Base-by-base conservation (phyloP, 1,284 basidiomycete species). In the Stygiomarasmius scandens region DNA sequence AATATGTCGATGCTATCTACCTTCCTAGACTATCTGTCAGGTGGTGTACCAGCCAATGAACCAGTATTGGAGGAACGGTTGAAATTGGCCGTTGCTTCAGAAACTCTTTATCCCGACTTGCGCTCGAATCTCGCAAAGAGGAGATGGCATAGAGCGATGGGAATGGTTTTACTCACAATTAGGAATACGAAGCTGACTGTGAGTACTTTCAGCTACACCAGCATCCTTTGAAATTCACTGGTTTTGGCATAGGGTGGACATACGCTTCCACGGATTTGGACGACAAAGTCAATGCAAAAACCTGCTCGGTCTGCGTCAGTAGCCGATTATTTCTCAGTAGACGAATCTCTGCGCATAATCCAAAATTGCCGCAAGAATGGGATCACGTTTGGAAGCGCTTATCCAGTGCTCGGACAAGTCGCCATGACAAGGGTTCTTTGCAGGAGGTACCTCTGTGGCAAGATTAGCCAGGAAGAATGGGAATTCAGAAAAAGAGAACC, bases 401-500 rank as follows among this genome's bases (percentile, higher is more conserved):
- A 76, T 36, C 75, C 79, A 9, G 72, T 81, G 3, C 69, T 86
- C 25, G 77, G 72, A 2, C 85, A 87, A 64, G 71, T 85, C n/a
- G 82, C 81, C 0, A 69, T 82, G 50, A 72, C 83, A 10, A 80
- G 84, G 0, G 65, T 85, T 6, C 71, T 86, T 20, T 77, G 79
- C 53, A 74, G 77, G 46, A 74, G 71, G 50, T 81, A 78, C 59
- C 63, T 80, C 16, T 72, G 71, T 2, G 81, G 83, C 6, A 69
- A 80, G 34, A 79, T 87, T 19, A 66, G 68, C 3, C 63, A 74
- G 45, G 73, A 74, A 12, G 84, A 87, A 63, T 86, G 85, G 85
- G 72, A 76, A 27, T 76, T 76, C 50, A 71, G 83, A 38, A 77
- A 72, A 58, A 71, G 69, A 52, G 76, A 86, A 58, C 83, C 83